A percentile compares a stretch with the other conserved stretches of the same genome.
Conservation (phyloP, 192 early-diverging fungal genomes). For the Backusella circina region DNA sequence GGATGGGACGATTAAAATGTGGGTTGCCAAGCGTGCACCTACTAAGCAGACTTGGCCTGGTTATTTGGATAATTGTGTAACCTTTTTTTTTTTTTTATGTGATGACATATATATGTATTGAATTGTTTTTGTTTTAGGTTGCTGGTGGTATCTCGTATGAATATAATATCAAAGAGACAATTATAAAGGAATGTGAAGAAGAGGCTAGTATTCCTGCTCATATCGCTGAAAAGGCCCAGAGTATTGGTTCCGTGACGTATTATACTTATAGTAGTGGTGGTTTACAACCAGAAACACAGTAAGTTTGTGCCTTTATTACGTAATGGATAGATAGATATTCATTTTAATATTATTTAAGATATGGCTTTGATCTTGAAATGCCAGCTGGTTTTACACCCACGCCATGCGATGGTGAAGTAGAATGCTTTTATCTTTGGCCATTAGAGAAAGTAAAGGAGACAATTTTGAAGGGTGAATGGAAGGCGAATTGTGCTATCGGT, state of each 20-base stretch:
- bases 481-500: slow-evolving; percentile 77
- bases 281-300: slow-evolving; percentile 82
- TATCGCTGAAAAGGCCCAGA: slow-evolving; percentile 44
- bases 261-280: slow-evolving; percentile 58
- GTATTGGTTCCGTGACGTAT: slow-evolving; percentile 69
- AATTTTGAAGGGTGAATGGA: slow-evolving; percentile 61
- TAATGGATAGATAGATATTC: too few relatives aligned
- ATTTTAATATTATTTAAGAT: slow-evolving; percentile 39
- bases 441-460: slow-evolving; percentile 58
- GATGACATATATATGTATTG: too few relatives aligned
- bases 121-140: slow-evolving; percentile 26
- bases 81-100: not conserved
- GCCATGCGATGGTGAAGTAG: slow-evolving; percentile 85
- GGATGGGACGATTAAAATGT: slow-evolving; percentile 63
- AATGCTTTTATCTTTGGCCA: slow-evolving; percentile 67
- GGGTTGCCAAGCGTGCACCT: slow-evolving; percentile 76
- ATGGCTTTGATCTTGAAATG: slow-evolving; percentile 81
- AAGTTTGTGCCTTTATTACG: too few relatives aligned
- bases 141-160: slow-evolving; percentile 77
- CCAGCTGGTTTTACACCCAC: slow-evolving; percentile 53
- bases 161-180: slow-evolving; percentile 54
- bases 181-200: slow-evolving; percentile 88
- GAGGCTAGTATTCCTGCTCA: slow-evolving; percentile 71
- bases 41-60: slow-evolving; percentile 90
- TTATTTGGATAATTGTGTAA: slow-evolving; percentile 66